Percentiles rank a stretch among this genome's conserved stretches.
Conservation (phyloP, 2,329 filamentous ascomycete genomes). For the Aspergillus sp. region DNA sequence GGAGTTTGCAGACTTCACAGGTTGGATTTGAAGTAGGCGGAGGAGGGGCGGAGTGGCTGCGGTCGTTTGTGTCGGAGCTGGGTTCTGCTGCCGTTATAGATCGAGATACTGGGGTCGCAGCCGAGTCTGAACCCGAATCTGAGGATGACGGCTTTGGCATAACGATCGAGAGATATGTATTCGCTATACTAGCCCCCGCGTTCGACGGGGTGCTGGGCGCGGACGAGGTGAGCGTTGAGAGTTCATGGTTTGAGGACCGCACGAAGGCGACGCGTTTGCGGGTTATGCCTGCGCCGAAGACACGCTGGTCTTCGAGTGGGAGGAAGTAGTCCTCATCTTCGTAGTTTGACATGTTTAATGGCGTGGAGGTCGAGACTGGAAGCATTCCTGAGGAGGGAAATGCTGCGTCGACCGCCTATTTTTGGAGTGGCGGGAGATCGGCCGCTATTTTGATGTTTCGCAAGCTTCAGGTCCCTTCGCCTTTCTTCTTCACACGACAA, state of each 20-base stretch:
- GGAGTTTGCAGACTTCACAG: conserved; percentile 64
- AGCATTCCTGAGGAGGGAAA: neutral
- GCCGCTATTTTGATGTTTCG: conserved; percentile 16
- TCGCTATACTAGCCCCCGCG: conserved; percentile 32
- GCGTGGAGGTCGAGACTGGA: neutral
- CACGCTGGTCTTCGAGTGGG: conserved; percentile 58
- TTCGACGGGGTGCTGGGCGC: conserved; percentile 22
- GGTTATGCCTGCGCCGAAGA: conserved; percentile 64
- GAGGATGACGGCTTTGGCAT: conserved; percentile 27
- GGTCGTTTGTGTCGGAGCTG: neutral
- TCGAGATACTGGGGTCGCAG: neutral
- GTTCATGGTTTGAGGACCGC: conserved; percentile 45
- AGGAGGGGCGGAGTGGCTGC: conserved; percentile 3
- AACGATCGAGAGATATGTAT: conserved; percentile 50
- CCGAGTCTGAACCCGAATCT: neutral
- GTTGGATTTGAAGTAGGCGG: conserved; percentile 2
- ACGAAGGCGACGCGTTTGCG: conserved; percentile 63
- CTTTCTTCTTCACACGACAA: neutral
- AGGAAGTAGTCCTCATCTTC: conserved; percentile 57
- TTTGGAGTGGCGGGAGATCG: conserved; percentile 24
- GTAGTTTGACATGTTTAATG: conserved; percentile 36
- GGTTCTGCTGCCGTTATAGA: neutral
- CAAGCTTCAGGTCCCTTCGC: neutral
- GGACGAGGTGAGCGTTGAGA: conserved; percentile 32
- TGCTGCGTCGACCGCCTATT: neutral